These are phyloP conservation scores for Oryza meyeriana DNA, from an alignment of 176 grass and related monocot genomes.

Conservation along the genomic window DNA sequence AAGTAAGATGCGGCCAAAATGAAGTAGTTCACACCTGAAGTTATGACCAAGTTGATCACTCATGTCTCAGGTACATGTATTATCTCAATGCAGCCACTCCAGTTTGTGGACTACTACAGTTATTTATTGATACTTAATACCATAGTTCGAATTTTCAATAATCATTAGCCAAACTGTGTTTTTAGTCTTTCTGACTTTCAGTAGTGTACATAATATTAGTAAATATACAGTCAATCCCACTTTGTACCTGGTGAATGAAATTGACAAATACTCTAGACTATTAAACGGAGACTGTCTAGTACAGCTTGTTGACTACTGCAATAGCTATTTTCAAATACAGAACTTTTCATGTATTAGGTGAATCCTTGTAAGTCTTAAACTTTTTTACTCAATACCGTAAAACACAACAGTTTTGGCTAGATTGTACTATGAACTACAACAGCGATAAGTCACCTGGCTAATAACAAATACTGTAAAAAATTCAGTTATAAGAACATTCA, in stretches of 20 bases:
- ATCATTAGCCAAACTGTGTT: neutral
- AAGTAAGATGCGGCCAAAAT: constrained; percentile 10
- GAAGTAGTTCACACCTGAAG: constrained; percentile 3
- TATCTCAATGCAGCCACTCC: neutral
- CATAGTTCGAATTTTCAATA: neutral
- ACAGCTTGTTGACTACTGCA: neutral
- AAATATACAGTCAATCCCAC: neutral
- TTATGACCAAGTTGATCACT: neutral
- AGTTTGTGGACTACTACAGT: neutral
- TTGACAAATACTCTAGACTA: neutral
- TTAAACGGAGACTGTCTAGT: neutral
- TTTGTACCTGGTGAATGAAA: neutral
- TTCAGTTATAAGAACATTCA: neutral
- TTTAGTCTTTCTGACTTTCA: neutral
- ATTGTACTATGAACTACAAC: neutral
- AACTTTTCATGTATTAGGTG: neutral
- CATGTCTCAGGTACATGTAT: neutral
- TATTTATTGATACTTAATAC: neutral
- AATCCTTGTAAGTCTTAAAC: neutral
- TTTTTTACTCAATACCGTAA: neutral
- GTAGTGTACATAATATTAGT: neutral
- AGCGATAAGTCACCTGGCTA: neutral
- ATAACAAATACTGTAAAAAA: neutral
- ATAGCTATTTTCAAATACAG: neutral
- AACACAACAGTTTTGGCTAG: neutral